These are phyloP conservation scores for Alternaria postmessia DNA, from an alignment of 2,329 filamentous ascomycete genomes.

Conservation along the genomic window DNA sequence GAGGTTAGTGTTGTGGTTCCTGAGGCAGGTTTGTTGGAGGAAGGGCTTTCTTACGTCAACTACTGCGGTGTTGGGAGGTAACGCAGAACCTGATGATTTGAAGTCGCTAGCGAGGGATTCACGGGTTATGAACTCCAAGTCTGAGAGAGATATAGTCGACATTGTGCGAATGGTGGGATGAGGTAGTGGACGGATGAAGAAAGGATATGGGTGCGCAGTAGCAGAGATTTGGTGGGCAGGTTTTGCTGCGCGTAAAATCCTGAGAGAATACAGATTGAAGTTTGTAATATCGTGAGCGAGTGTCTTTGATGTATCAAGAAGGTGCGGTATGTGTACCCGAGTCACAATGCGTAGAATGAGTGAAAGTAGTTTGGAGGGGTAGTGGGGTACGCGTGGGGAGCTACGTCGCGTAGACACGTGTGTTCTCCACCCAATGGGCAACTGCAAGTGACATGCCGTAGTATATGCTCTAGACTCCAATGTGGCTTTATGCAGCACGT, in stretches of 20 bases:
- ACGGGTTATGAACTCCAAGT: conserved; percentile 71
- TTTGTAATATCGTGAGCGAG: not conserved
- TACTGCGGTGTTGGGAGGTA: conserved; percentile 69
- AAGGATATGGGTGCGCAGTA: not conserved
- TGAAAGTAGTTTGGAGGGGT: not conserved
- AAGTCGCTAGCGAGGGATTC: conserved; percentile 66
- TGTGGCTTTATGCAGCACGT: not conserved
- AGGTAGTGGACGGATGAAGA: not conserved
- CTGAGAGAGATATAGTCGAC: conserved; percentile 65
- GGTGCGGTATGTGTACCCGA: conserved; percentile 5
- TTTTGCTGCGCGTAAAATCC: not conserved
- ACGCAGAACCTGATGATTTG: conserved; percentile 68
- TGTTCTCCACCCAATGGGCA: not conserved
- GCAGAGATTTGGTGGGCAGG: not conserved
- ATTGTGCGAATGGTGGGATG: conserved; percentile 4
- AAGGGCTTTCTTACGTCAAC: conserved; percentile 54
- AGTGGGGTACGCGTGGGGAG: conserved; percentile 1
- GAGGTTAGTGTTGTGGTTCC: conserved; percentile 49
- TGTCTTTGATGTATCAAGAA: not conserved
- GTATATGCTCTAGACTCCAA: not conserved
- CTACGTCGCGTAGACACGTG: conserved; percentile 4
- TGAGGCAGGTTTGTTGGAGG: not conserved
- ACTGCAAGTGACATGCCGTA: conserved; percentile 5
- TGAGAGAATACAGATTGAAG: conserved; percentile 3
- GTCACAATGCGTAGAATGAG: not conserved